phyloP scores from a whole-genome alignment of 306 rosid genomes.

The Hippophae gyantsensis region DNA sequence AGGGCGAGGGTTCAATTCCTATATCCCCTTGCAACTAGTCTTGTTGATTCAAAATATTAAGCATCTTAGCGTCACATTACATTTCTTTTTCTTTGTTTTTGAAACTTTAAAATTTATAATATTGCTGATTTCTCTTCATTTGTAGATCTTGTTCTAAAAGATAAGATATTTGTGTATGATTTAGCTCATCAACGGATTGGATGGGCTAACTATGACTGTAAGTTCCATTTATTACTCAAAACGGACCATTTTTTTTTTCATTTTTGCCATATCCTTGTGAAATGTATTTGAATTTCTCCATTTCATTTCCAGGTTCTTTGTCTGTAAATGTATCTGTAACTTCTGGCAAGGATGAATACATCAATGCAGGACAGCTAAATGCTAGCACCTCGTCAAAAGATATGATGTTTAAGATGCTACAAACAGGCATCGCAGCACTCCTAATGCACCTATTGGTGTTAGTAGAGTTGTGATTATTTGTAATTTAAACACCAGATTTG shows the following conservation, averaged over 20 bases:
- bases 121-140: conserved; percentile 14
- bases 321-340: conserved; percentile 80
- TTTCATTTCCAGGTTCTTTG: conserved; percentile 51
- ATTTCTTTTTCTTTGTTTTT: conserved; percentile 2
- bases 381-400: conserved; percentile 34
- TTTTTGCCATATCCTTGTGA: neutral
- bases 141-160: conserved; percentile 82
- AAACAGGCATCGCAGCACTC: conserved; percentile 31
- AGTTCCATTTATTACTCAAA: conserved; percentile 20
- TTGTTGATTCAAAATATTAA: too few relatives aligned
- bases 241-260: conserved; percentile 1
- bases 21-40: too few relatives aligned
- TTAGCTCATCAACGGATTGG: conserved; percentile 69
- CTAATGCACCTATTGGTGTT: conserved; percentile 33
- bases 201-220: conserved; percentile 83
- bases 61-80: neutral
- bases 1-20: too few relatives aligned
- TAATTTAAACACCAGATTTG: conserved; percentile 20
- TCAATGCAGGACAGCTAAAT: conserved; percentile 49
- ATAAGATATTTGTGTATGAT: conserved; percentile 77
- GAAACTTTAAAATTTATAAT: conserved; percentile 5
- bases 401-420: conserved; percentile 37
- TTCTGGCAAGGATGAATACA: conserved; percentile 60
- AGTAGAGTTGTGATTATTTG: conserved; percentile 31
- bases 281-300: conserved; percentile 1